Conservation (phyloP, 495 filamentous ascomycete species). For the Melanomma pulvis-pyrius region DNA sequence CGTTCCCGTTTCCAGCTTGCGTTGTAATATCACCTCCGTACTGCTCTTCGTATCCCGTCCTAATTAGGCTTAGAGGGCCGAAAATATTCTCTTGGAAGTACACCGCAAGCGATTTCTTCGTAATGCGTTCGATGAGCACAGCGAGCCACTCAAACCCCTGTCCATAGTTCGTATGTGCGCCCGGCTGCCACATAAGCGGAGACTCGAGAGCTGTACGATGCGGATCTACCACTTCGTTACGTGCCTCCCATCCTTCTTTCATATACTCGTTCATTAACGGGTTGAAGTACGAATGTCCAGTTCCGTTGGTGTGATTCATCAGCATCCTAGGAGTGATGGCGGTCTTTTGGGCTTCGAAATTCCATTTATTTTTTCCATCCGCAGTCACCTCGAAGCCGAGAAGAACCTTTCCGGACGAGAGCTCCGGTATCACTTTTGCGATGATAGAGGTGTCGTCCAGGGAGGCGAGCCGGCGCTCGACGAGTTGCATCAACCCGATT, state of each 20-base stretch:
- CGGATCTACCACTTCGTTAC: slow-evolving; percentile 19
- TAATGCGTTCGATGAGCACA: slow-evolving; percentile 19
- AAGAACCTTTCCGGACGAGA: slow-evolving; percentile 15
- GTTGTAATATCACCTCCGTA: slow-evolving; percentile 18
- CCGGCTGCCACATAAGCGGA: slow-evolving; percentile 26
- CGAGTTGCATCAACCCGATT: slow-evolving; percentile 28
- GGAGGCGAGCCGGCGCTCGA: slow-evolving; percentile 2
- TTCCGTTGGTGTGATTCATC: slow-evolving; percentile 28
- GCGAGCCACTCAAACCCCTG: slow-evolving; percentile 26
- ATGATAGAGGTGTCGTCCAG: slow-evolving; percentile 18
- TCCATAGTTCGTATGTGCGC: slow-evolving; percentile 25
- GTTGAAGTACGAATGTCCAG: slow-evolving; percentile 22
- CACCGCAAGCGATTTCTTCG: neutral
- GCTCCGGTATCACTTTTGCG: slow-evolving; percentile 12
- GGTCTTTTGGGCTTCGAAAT: neutral
- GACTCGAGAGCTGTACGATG: slow-evolving; percentile 14
- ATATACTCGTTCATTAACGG: slow-evolving; percentile 13
- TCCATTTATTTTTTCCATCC: neutral
- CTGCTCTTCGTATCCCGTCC: slow-evolving; percentile 19
- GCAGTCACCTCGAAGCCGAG: neutral
- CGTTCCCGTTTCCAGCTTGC: neutral
- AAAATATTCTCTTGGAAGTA: slow-evolving; percentile 11
- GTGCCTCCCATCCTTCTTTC: neutral
- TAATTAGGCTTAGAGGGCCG: neutral
- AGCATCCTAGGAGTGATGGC: slow-evolving; percentile 24